Conservation (phyloP, 2,329 filamentous ascomycete species). For the Neonectria faginata region DNA sequence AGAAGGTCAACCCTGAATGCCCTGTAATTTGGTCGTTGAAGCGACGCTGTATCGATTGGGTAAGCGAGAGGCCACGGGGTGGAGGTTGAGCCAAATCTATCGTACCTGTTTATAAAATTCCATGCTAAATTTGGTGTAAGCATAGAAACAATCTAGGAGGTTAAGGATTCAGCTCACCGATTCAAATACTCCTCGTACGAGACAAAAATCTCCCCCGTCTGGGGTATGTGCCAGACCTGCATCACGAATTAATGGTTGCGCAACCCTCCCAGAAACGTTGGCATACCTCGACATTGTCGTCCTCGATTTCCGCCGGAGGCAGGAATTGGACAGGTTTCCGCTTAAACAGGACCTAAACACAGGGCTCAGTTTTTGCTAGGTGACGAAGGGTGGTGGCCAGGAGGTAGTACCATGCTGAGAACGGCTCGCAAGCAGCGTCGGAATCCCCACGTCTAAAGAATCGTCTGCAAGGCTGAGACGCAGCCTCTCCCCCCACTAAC, state of each 20-base stretch:
- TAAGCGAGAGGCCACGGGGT: conserved; percentile 32
- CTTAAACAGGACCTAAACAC: conserved; percentile 87
- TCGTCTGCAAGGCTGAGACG: conserved; percentile 42
- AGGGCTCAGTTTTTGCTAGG: conserved; percentile 25
- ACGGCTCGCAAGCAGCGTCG: conserved; percentile 33
- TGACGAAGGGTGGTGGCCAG: conserved; percentile 2
- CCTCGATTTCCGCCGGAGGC: conserved; percentile 76
- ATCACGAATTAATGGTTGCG: conserved; percentile 34
- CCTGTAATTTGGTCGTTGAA: conserved; percentile 98
- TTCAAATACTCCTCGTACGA: conserved; percentile 89
- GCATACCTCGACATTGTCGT: conserved; percentile 84
- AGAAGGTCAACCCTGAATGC: conserved; percentile 90
- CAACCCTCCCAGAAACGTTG: conserved; percentile 26
- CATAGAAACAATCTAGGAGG: neutral
- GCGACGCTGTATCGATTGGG: conserved; percentile 67
- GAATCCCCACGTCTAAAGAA: conserved; percentile 29
- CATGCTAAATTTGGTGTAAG: conserved; percentile 66
- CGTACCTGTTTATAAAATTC: conserved; percentile 93
- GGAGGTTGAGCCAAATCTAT: conserved; percentile 24
- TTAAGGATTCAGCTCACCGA: conserved; percentile 68
- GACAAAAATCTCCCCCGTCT: conserved; percentile 90
- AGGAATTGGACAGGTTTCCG: conserved; percentile 92
- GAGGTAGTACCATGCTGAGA: conserved; percentile 40
- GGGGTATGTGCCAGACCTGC: conserved; percentile 90
- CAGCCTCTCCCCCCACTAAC: conserved; percentile 47